These are phyloP conservation scores for Glycine soja DNA, from an alignment of 306 rosid species.

Conservation along the genomic window DNA sequence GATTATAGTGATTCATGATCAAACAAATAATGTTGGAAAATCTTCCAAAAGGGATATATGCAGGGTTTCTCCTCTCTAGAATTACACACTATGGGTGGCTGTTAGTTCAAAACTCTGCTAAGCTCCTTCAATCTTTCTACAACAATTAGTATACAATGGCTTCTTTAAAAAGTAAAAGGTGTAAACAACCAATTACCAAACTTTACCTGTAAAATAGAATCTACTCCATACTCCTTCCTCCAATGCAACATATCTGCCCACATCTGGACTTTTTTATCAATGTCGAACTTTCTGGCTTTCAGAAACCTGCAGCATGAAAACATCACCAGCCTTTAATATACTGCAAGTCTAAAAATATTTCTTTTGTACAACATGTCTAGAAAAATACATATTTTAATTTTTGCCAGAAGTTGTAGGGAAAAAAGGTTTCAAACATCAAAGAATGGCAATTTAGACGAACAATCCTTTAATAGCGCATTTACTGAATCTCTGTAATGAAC, in stretches of 20 bases:
- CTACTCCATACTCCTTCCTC: slow-evolving; percentile 79
- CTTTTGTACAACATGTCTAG: slow-evolving; percentile 3
- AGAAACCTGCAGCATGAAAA: slow-evolving; percentile 74
- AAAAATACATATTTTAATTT: slow-evolving; percentile 1
- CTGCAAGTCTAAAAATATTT: slow-evolving; percentile 7
- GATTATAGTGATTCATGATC: slow-evolving; percentile 40
- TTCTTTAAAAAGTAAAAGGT: slow-evolving; percentile 22
- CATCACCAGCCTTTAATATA: slow-evolving; percentile 35
- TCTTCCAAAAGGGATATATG: slow-evolving; percentile 19
- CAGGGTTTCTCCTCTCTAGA: slow-evolving; percentile 40
- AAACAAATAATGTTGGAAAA: slow-evolving; percentile 39
- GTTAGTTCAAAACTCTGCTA: slow-evolving; percentile 38
- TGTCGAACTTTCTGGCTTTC: slow-evolving; percentile 91
- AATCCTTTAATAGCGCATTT: slow-evolving; percentile 22
- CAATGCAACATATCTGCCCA: slow-evolving; percentile 94
- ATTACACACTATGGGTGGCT: slow-evolving; percentile 38
- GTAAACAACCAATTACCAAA: slow-evolving; percentile 21
- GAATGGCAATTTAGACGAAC: slow-evolving; percentile 18
- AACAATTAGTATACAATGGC: slow-evolving; percentile 18
- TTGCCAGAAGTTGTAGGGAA: not conserved
- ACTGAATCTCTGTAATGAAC: slow-evolving; percentile 1
- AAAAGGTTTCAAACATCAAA: slow-evolving; percentile 17
- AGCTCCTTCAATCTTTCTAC: slow-evolving; percentile 28
- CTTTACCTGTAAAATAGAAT: slow-evolving; percentile 78
- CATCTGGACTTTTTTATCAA: slow-evolving; percentile 85